Conservation (phyloP, 192 early-diverging fungal genomes). For the Spizellomyces punctatus region DNA sequence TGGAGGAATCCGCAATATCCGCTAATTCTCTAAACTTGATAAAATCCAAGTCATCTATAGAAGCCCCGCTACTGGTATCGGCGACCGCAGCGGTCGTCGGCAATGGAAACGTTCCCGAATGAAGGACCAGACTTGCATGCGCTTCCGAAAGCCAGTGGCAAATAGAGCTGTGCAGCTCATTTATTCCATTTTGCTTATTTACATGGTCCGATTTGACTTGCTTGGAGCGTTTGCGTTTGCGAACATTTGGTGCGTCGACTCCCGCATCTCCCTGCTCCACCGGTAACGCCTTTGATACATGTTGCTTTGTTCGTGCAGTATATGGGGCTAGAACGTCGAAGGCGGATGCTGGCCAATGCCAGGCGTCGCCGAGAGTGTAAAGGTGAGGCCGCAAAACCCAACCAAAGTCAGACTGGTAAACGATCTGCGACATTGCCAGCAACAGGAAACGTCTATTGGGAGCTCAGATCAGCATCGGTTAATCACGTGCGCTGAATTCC, state of each 20-base stretch:
- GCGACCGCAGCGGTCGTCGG: neutral
- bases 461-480: no score
- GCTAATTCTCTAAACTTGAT: constrained; percentile 21
- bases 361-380: neutral
- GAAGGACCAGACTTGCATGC: neutral
- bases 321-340: constrained; percentile 1
- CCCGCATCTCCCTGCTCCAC: neutral
- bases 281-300: neutral
- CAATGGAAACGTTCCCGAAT: neutral
- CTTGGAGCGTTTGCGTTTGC: constrained; percentile 18
- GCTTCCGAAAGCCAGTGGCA: neutral
- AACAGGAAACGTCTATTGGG: neutral
- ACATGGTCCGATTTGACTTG: constrained; percentile 8
- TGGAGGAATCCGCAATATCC: neutral
- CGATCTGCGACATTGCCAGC: constrained; percentile 12
- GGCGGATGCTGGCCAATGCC: constrained; percentile 11
- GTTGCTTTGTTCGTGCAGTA: neutral
- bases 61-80: neutral
- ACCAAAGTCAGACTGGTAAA: constrained; percentile 9
- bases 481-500: no score
- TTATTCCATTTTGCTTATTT: neutral
- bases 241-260: neutral
- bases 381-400: constrained; percentile 12
- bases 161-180: neutral
- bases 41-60: constrained; percentile 20